Conservation (phyloP, 768 basidiomycete species). For the Lactarius sp. region DNA sequence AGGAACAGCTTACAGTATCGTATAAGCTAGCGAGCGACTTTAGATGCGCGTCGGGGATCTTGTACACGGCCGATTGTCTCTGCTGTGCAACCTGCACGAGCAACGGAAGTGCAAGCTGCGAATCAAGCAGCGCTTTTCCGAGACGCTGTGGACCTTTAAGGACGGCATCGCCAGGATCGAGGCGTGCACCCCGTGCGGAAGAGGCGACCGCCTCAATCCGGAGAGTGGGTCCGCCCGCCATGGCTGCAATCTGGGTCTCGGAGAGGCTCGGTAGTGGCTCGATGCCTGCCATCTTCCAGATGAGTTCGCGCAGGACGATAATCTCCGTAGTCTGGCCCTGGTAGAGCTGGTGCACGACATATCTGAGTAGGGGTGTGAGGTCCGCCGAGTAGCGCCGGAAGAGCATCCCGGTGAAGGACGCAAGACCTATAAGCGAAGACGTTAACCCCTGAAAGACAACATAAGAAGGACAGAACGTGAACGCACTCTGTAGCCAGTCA, state of each 20-base stretch:
- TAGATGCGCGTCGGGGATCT: constrained; percentile 66
- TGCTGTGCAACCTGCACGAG: constrained; percentile 91
- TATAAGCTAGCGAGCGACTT: constrained; percentile 85
- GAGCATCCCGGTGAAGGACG: constrained; percentile 89
- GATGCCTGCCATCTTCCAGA: constrained; percentile 94
- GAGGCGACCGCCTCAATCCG: constrained; percentile 88
- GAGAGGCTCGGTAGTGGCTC: constrained; percentile 87
- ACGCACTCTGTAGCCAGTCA: constrained; percentile 89
- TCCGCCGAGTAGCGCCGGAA: constrained; percentile 84
- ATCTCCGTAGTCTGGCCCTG: constrained; percentile 82
- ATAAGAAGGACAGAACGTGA: constrained; percentile 4
- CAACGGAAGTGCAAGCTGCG: constrained; percentile 76
- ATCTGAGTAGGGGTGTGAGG: constrained; percentile 77
- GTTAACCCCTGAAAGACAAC: constrained; percentile 10
- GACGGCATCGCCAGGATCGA: constrained; percentile 59
- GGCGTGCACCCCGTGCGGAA: constrained; percentile 62
- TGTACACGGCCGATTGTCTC: constrained; percentile 78
- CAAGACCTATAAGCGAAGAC: constrained; percentile 55
- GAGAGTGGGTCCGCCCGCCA: constrained; percentile 86
- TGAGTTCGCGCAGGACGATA: constrained; percentile 85
- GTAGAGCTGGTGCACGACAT: constrained; percentile 87
- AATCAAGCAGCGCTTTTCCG: constrained; percentile 60
- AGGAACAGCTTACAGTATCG: constrained; percentile 65
- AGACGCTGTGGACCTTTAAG: constrained; percentile 65
- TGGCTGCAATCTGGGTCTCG: constrained; percentile 81